Percentiles rank a stretch among this genome's conserved stretches.
phyloP scores from a whole-genome alignment of 106 monocot genomes.

The Allium cepa region DNA sequence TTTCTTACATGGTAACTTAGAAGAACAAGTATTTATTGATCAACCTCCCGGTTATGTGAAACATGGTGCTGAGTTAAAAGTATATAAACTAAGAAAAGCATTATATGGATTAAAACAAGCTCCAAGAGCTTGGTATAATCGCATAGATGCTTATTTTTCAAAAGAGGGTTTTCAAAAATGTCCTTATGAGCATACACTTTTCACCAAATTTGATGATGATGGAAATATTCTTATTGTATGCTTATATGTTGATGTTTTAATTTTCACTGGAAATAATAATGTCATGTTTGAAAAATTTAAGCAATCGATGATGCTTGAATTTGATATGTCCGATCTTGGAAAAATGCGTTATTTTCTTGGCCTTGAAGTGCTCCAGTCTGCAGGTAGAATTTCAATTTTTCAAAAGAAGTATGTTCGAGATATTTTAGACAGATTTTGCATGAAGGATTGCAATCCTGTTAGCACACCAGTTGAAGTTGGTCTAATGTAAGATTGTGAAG shows the following conservation, averaged over 20 bases:
- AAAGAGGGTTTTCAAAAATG: neutral
- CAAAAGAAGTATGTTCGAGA: slow-evolving; percentile 1
- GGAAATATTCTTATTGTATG: neutral
- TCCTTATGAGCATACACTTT: neutral
- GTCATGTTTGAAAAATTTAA: neutral
- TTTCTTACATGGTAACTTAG: neutral
- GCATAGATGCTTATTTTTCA: too few species aligned
- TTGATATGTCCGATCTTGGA: slow-evolving; percentile 1
- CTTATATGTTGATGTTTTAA: neutral
- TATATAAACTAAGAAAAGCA: neutral
- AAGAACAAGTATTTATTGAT: neutral
- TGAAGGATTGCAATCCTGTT: neutral
- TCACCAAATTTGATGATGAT: neutral
- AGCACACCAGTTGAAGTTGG: neutral
- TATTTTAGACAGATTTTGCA: neutral
- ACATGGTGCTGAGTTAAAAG: neutral
- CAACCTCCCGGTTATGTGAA: neutral
- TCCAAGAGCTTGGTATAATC: neutral
- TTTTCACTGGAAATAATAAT: slow-evolving; percentile 1
- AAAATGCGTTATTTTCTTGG: slow-evolving; percentile 1
- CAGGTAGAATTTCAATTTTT: neutral
- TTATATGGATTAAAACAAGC: neutral
- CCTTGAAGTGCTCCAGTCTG: neutral
- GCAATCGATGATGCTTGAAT: neutral
- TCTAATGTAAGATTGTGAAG: too few species aligned